phyloP scores from a whole-genome alignment of 2,329 filamentous ascomycete genomes.

The Trichoderma harzianum region DNA sequence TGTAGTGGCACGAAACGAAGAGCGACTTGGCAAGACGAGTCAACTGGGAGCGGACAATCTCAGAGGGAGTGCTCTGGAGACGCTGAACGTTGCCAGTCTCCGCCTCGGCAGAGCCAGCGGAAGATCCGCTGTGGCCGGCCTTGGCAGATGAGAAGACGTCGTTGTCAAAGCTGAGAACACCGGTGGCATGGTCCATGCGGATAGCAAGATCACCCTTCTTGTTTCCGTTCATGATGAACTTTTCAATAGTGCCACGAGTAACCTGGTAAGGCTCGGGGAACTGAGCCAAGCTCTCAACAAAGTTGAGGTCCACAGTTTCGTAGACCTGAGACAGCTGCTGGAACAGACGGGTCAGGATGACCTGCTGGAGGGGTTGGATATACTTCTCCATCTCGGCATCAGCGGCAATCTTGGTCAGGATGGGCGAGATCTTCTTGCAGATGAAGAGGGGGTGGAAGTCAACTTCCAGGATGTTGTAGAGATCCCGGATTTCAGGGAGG shows the following conservation, averaged over 20 bases:
- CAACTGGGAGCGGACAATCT: slow-evolving; percentile 94
- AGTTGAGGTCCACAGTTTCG: slow-evolving; percentile 91
- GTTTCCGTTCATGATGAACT: slow-evolving; percentile 99
- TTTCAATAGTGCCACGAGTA: slow-evolving; percentile 86
- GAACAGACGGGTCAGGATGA: slow-evolving; percentile 96
- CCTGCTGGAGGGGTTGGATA: slow-evolving; percentile 91
- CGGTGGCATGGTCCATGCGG: slow-evolving; percentile 91
- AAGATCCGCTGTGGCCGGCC: slow-evolving; percentile 80
- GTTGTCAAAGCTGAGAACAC: slow-evolving; percentile 93
- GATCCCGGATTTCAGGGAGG: slow-evolving; percentile 88
- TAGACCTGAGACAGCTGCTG: slow-evolving; percentile 99
- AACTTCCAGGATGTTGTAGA: slow-evolving; percentile 98
- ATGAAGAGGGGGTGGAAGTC: slow-evolving; percentile 99
- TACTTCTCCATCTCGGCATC: slow-evolving; percentile 98
- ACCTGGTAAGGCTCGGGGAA: slow-evolving; percentile 98
- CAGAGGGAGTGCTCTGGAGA: slow-evolving; percentile 93
- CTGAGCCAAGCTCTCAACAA: slow-evolving; percentile 88
- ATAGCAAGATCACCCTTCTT: slow-evolving; percentile 99
- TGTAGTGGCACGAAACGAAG: slow-evolving; percentile 91
- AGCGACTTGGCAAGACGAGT: slow-evolving; percentile 87
- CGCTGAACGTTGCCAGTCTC: slow-evolving; percentile 85
- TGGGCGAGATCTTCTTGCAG: slow-evolving; percentile 98
- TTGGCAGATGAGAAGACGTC: slow-evolving; percentile 98
- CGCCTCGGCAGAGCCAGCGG: slow-evolving; percentile 80
- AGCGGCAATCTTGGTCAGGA: slow-evolving; percentile 85